Evolutionary conservation across 768 basidiomycete species (phyloP).

Genomic region (Kwoniella dendrophila): DNA sequence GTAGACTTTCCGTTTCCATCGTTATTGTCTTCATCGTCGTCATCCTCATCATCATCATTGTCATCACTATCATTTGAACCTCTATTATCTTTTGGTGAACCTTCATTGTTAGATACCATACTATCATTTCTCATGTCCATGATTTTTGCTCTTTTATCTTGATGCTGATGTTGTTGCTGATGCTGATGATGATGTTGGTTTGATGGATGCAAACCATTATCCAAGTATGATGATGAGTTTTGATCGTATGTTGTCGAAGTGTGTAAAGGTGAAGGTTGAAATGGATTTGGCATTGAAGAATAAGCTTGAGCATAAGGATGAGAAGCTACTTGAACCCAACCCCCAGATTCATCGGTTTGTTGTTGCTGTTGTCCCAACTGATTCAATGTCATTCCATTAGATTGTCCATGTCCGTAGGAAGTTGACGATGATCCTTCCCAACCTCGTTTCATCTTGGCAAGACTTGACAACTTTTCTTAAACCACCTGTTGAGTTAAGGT

Average conservation of each 20-base stretch:
- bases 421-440: slow-evolving; percentile 28
- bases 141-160: slow-evolving; percentile 30
- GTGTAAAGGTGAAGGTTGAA: slow-evolving; percentile 36
- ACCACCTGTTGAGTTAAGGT: not conserved
- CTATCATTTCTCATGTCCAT: slow-evolving; percentile 1
- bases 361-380: slow-evolving; percentile 7
- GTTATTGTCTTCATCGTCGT: slow-evolving; percentile 37
- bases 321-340: slow-evolving; percentile 34
- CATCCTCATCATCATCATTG: slow-evolving; percentile 49
- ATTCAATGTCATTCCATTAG: slow-evolving; percentile 12
- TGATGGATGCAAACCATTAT: slow-evolving; percentile 4
- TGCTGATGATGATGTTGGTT: slow-evolving; percentile 7
- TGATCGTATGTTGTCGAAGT: slow-evolving; percentile 22
- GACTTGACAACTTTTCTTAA: too few relatives aligned
- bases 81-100: slow-evolving; percentile 27
- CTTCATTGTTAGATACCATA: not conserved
- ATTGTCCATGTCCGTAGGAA: slow-evolving; percentile 1
- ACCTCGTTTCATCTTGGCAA: slow-evolving; percentile 28
- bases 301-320: slow-evolving; percentile 50
- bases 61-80: slow-evolving; percentile 39
- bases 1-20: slow-evolving; percentile 27
- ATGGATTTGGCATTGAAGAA: slow-evolving; percentile 35
- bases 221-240: slow-evolving; percentile 7
- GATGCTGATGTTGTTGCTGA: slow-evolving; percentile 2
- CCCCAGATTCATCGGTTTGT: not conserved